Percentiles rank a stretch among this genome's conserved stretches.
Conservation (phyloP, 2,329 filamentous ascomycete genomes). For the Botryotinia globosa region DNA sequence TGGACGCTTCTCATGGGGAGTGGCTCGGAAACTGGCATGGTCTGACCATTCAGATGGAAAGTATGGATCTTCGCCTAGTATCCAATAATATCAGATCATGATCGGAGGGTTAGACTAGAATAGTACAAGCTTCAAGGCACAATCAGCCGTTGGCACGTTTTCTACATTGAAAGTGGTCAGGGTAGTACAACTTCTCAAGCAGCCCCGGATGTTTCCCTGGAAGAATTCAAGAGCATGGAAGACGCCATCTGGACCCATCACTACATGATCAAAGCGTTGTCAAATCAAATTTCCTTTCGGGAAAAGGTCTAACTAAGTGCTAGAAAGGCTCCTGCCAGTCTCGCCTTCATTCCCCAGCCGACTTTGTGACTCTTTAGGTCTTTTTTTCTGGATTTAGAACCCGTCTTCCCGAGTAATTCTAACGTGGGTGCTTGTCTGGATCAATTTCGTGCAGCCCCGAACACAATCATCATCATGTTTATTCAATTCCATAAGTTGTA, state of each 20-base stretch:
- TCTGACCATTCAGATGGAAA: not conserved
- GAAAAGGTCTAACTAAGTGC: not conserved
- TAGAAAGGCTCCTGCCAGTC: not conserved
- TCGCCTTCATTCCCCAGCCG: conserved; percentile 5
- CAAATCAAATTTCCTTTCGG: conserved; percentile 12
- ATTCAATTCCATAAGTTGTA: not conserved
- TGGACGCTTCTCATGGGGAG: not conserved
- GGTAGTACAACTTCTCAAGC: not conserved
- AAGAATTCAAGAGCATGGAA: conserved; percentile 14
- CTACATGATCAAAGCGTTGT: conserved; percentile 9
- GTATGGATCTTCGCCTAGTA: not conserved
- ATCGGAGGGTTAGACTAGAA: not conserved
- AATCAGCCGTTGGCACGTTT: conserved; percentile 16
- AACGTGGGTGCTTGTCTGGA: not conserved
- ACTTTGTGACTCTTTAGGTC: not conserved
- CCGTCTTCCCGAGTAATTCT: not conserved
- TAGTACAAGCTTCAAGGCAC: not conserved
- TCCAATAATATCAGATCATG: not conserved
- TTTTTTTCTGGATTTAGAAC: not conserved
- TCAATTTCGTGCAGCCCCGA: not conserved
- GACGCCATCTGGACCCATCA: conserved; percentile 18
- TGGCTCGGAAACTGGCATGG: not conserved
- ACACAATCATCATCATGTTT: not conserved
- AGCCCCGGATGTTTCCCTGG: conserved; percentile 13
- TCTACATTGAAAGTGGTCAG: conserved; percentile 1